Percentiles rank a stretch among this genome's conserved stretches.
These are phyloP conservation scores for Termitomyces sp. DNA, from an alignment of 768 basidiomycete species.

Conservation along the genomic window DNA sequence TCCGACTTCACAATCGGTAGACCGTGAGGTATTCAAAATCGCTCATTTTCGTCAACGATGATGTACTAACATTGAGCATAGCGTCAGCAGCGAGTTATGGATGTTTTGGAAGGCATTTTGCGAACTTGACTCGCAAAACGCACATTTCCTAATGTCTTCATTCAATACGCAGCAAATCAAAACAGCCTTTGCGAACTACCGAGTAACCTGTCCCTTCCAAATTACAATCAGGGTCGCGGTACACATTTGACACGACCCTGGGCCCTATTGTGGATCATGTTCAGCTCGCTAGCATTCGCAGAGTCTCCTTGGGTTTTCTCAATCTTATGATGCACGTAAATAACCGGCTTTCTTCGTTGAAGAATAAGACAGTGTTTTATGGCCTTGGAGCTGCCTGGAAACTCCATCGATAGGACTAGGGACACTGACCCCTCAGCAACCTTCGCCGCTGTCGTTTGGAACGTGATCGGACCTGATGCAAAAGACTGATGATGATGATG, in stretches of 20 bases:
- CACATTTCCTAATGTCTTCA: neutral
- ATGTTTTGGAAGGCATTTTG: slow-evolving; percentile 54
- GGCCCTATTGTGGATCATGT: neutral
- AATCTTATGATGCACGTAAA: neutral
- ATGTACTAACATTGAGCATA: slow-evolving; percentile 21
- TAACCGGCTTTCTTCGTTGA: neutral
- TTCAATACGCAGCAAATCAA: neutral
- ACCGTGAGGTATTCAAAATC: slow-evolving; percentile 46
- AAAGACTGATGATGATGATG: neutral
- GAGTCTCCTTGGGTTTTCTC: neutral
- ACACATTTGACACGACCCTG: neutral
- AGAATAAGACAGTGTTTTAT: neutral
- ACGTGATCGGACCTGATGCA: slow-evolving; percentile 1
- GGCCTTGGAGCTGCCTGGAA: no score
- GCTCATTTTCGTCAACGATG: neutral
- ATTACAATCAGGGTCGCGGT: neutral
- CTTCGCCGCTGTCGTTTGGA: neutral
- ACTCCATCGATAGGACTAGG: neutral
- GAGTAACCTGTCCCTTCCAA: neutral
- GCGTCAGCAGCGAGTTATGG: slow-evolving; percentile 67
- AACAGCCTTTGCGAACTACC: neutral
- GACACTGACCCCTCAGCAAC: neutral
- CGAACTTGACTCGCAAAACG: neutral
- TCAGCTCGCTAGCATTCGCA: neutral
- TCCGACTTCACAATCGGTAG: slow-evolving; percentile 36